Base-by-base conservation (phyloP, 108 stramenopile species). In the Cyclotella sp. region DNA sequence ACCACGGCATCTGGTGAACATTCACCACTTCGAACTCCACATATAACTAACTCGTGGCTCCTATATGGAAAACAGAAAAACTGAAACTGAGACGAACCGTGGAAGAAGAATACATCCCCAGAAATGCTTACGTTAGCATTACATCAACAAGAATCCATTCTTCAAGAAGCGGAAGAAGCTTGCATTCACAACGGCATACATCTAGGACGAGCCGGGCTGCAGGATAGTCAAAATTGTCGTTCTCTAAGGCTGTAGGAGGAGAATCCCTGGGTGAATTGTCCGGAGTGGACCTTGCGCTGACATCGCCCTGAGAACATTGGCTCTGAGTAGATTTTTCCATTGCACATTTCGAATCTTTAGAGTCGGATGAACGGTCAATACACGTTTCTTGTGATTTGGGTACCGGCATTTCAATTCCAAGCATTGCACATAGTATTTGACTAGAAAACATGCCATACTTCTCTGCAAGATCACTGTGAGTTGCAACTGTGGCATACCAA, bases 161-260 rank as follows among this genome's bases (percentile, higher is more conserved):
- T 59, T 91, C 83, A 21, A 95, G 69, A 41, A 92, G 54, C 44
- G 95, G 95, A 12, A 90, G 83, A 60, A 90, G 62, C 27, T 77
- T 86, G n/a, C 90, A 78, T 63, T 93, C 90, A 70, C 95, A 95
- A 28, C 95, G 82, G 15, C 92, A 83, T 88, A 95, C 93, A 30
- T 86, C 88, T 57, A 92, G 88, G 27, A 92, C 75, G 21, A 95
- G 76, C 18, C 86, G 77, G 27, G 95, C 86, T 46, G 72, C 82
- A 1, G 95, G 95, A 30, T 82, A 87, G 27, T 75, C 52, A 54
- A 91, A 92, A 27, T 68, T 28, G 0, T 68, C 30, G 9, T 70
- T 66, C 51, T 81, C 80, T 24, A 69, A 70, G 44, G 29, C 42
- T n/a, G 69, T 45, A 34, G 43, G 57, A 42, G 62, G 67, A 66